phyloP scores from a whole-genome alignment of 2,329 filamentous ascomycete genomes.

The Aspergillus hortae region DNA sequence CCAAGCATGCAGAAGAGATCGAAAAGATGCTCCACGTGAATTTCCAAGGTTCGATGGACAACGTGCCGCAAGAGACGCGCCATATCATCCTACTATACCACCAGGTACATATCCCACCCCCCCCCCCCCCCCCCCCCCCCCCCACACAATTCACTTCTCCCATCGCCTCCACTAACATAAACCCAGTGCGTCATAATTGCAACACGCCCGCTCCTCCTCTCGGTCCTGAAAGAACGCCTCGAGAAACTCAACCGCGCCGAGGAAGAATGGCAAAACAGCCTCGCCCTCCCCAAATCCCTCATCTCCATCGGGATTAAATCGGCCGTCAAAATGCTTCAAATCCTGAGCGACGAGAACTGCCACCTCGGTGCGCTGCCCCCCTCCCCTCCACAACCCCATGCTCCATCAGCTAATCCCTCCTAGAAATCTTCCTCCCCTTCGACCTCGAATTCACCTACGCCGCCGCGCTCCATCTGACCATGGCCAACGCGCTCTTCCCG shows the following conservation, averaged over 20 bases:
- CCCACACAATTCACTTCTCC: too few relatives aligned
- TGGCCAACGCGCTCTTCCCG: conserved; percentile 38
- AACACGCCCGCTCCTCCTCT: conserved; percentile 38
- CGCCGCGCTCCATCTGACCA: conserved; percentile 34
- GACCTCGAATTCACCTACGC: conserved; percentile 39
- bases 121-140: too few relatives aligned
- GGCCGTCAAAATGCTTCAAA: conserved; percentile 38
- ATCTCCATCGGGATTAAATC: conserved; percentile 43
- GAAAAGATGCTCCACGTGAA: conserved; percentile 34
- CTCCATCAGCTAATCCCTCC: not conserved
- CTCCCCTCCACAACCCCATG: not conserved
- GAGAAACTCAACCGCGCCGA: conserved; percentile 23
- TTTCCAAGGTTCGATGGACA: conserved; percentile 33
- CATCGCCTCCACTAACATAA: not conserved
- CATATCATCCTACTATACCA: conserved; percentile 40
- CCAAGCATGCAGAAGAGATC: conserved; percentile 38
- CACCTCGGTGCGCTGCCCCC: conserved; percentile 31
- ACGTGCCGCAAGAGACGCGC: conserved; percentile 36
- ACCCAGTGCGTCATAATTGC: conserved; percentile 37
- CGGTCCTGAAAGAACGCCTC: conserved; percentile 36
- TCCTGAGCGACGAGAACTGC: conserved; percentile 34
- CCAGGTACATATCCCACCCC: conserved; percentile 23
- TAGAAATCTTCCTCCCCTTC: conserved; percentile 38
- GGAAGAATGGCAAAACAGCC: conserved; percentile 32
- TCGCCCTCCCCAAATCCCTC: conserved; percentile 31